phyloP scores from a whole-genome alignment of 2,329 filamentous ascomycete genomes.

The Dactylonectria macrodidyma region DNA sequence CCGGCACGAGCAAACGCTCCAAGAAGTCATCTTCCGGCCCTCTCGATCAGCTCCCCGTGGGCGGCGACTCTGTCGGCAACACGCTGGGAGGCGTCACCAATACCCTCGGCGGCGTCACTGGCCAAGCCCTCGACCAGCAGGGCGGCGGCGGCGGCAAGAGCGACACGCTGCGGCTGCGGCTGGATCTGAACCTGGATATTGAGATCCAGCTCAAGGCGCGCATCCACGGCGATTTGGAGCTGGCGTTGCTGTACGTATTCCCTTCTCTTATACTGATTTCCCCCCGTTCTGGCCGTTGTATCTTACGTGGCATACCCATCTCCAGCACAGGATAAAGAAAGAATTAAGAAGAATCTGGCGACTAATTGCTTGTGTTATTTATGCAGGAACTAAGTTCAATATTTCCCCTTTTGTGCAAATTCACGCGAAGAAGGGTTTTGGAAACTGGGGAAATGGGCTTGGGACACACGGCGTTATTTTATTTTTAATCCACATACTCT shows the following conservation, averaged over 20 bases:
- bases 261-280: not conserved
- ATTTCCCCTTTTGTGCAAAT: slow-evolving; percentile 25
- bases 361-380: slow-evolving; percentile 34
- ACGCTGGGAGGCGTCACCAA: slow-evolving; percentile 58
- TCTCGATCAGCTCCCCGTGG: slow-evolving; percentile 57
- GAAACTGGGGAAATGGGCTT: slow-evolving; percentile 8
- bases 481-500: too few relatives aligned
- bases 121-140: slow-evolving; percentile 55
- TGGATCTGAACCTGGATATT: slow-evolving; percentile 87
- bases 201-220: slow-evolving; percentile 90
- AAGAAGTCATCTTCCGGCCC: slow-evolving; percentile 35
- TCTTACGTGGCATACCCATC: slow-evolving; percentile 46
- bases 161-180: slow-evolving; percentile 76
- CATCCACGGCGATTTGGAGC: slow-evolving; percentile 86
- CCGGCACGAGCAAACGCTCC: slow-evolving; percentile 44
- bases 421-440: not conserved
- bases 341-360: slow-evolving; percentile 1
- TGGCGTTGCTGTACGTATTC: slow-evolving; percentile 74
- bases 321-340: slow-evolving; percentile 46
- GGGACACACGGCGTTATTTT: too few relatives aligned
- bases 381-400: slow-evolving; percentile 45
- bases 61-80: slow-evolving; percentile 54
- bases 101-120: slow-evolving; percentile 58
- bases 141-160: slow-evolving; percentile 60
- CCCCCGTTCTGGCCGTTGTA: slow-evolving; percentile 35